Base-by-base conservation (phyloP, 1,284 basidiomycete species). In the Wallemia mellicola region DNA sequence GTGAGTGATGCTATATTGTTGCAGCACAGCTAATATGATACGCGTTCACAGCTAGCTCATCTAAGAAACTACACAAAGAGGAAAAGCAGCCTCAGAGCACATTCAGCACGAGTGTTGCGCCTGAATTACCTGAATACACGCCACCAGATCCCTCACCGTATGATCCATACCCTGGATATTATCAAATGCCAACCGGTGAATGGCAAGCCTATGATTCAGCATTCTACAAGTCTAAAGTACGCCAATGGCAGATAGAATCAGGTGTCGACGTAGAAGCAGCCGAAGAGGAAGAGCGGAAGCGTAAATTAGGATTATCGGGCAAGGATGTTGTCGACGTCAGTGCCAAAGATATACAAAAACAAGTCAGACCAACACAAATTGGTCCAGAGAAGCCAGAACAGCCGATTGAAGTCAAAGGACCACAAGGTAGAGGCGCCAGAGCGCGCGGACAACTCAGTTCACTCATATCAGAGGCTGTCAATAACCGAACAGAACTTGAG, bases 111-210 rank as follows among this genome's bases (percentile, higher is more conserved):
- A 48, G 38, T n/a, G 38, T 48, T 48, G 38, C 38, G 19, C 38
- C 38, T 5, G 38, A 48, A 22, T 48, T 48, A 22, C 38, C 38
- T 17, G 38, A 48, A 5, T 48, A 48, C 38, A n/a, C 22, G 9
- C 55, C 55, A 14, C 55, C 55, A 19, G 25, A 26, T 57, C 86
- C 86, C 0, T 81, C 79, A 2, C 73, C 77, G 0, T 72, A 73
- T 24, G 86, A 89, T 67, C 77, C 78, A 22, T 87, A 88, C 68
- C 86, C 86, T 1, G 86, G 86, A 1, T 91, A 88, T 71, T 89
- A 91, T 68, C 79, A 81, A 62, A 75, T 83, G 26, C 84, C 85
- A 0, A 81, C 81, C 1, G 85, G 86, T 11, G 67, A 74, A 58
- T 89, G 86, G 81, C 80, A 78, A 25, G 79, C 81, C 0, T 76